These are phyloP conservation scores for Xylariomycetidae sp. DNA, from an alignment of 2,329 filamentous ascomycete genomes.

Conservation along the genomic window DNA sequence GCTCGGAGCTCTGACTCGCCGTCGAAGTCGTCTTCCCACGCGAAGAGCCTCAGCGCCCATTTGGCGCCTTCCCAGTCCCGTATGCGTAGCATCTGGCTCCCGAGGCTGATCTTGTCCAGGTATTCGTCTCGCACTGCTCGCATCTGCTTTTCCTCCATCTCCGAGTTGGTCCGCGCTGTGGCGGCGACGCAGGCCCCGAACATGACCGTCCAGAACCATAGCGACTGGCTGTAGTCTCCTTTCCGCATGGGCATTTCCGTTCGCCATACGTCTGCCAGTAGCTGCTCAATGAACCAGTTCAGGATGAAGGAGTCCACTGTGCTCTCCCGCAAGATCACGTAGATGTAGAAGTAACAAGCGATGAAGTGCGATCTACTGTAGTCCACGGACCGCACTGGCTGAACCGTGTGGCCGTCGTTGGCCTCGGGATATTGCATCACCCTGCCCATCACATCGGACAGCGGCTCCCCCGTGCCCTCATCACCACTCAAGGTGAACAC, in stretches of 20 bases:
- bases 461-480: conserved; percentile 16
- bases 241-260: conserved; percentile 34
- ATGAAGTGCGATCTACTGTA: conserved; percentile 39
- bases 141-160: conserved; percentile 31
- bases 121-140: conserved; percentile 32
- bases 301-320: conserved; percentile 37
- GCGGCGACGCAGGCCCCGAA: conserved; percentile 37
- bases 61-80: conserved; percentile 34
- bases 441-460: conserved; percentile 22
- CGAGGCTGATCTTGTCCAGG: conserved; percentile 35
- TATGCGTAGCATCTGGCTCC: conserved; percentile 31
- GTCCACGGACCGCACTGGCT: conserved; percentile 22
- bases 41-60: conserved; percentile 30
- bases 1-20: conserved; percentile 33
- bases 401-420: conserved; percentile 9
- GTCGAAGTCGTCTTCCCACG: conserved; percentile 35
- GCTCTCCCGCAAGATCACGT: conserved; percentile 36
- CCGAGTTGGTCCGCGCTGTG: conserved; percentile 30
- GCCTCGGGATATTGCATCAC: conserved; percentile 14
- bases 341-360: conserved; percentile 41
- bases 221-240: conserved; percentile 35
- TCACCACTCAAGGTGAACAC: conserved; percentile 21
- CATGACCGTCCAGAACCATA: conserved; percentile 42
- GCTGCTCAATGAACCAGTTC: conserved; percentile 40
- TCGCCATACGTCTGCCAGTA: conserved; percentile 36